Conservation (phyloP, 2,329 filamentous ascomycete species). For the Phoma sp. region DNA sequence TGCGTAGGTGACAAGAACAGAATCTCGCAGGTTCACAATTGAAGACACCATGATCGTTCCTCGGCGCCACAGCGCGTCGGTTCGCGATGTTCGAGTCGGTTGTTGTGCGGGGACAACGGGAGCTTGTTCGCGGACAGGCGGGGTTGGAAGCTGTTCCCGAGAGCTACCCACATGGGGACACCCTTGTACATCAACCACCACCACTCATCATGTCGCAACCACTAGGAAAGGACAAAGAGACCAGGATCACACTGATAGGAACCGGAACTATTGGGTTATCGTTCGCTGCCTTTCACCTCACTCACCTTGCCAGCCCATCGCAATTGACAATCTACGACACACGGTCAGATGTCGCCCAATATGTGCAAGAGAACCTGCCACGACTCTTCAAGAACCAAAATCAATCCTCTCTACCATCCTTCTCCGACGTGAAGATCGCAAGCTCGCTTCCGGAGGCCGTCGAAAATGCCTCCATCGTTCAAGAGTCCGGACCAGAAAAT, state of each 20-base stretch:
- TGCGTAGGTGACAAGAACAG: background rate
- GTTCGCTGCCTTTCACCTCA: conserved; percentile 62
- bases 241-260: conserved; percentile 53
- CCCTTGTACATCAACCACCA: background rate
- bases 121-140: conserved; percentile 19
- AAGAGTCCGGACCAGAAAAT: conserved; percentile 67
- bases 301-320: conserved; percentile 49
- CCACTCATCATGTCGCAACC: conserved; percentile 15
- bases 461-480: conserved; percentile 58
- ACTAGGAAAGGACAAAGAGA: conserved; percentile 11
- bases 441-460: conserved; percentile 53
- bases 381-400: conserved; percentile 46
- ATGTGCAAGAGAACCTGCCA: conserved; percentile 55
- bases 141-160: conserved; percentile 21
- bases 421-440: conserved; percentile 46
- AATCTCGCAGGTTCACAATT: background rate
- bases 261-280: conserved; percentile 63
- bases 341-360: conserved; percentile 55
- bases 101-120: conserved; percentile 36
- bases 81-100: conserved; percentile 40
- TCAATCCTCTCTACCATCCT: conserved; percentile 15
- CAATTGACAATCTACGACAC: conserved; percentile 60
- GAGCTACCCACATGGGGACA: conserved; percentile 17
- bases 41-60: conserved; percentile 17
- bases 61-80: conserved; percentile 29